Evolutionary conservation across 441 rosid species (phyloP).

Genomic region (Corymbia citriodora): DNA sequence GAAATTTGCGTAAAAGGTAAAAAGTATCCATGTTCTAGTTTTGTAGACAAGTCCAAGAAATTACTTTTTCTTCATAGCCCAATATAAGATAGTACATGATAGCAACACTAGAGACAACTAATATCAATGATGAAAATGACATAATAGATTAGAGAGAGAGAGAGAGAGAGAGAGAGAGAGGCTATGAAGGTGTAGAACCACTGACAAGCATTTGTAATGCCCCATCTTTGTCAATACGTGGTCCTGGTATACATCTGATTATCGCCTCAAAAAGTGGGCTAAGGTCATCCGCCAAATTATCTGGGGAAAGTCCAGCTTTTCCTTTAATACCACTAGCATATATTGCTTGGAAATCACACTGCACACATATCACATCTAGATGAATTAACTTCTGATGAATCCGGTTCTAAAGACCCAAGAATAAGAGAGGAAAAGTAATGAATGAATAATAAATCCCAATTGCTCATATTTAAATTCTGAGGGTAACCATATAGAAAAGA

Average conservation of each 20-base stretch:
- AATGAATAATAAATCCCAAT: not conserved
- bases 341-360: conserved; percentile 98
- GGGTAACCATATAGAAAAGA: not conserved
- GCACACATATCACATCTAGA: conserved; percentile 7
- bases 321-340: conserved; percentile 97
- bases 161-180: conserved; percentile 15
- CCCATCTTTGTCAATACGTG: conserved; percentile 81
- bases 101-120: not conserved
- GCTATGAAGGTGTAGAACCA: conserved; percentile 18
- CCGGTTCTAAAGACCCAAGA: not conserved
- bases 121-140: not conserved
- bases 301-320: conserved; percentile 88
- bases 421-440: not conserved
- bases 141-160: not conserved
- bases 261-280: conserved; percentile 89
- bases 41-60: not conserved
- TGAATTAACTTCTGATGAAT: not conserved
- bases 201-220: conserved; percentile 99
- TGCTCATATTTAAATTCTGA: not conserved
- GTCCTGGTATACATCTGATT: conserved; percentile 97
- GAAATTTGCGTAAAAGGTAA: not conserved
- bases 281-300: conserved; percentile 82
- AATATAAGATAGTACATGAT: not conserved
- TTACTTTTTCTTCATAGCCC: not conserved
- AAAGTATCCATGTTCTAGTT: not conserved